Base-by-base conservation (phyloP, 805 yeast genomes). In the Monosporozyma servazzii region DNA sequence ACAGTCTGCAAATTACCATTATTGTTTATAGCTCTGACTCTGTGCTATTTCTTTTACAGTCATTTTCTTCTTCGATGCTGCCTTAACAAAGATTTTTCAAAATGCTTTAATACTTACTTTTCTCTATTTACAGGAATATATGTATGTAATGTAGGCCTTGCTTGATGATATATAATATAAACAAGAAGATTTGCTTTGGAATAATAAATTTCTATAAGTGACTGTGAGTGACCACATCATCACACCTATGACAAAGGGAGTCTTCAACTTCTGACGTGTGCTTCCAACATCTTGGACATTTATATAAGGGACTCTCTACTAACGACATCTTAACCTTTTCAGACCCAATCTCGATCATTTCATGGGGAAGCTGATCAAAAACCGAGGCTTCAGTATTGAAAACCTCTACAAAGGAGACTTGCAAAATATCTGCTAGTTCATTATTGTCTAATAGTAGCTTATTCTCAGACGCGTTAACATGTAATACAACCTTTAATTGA, bases 271-370 rank as follows among this genome's bases (percentile, higher is more conserved):
- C 66, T 0, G 95, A 72, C 7, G 78, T 78, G 62, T 70, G 81
- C 61, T 87, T 87, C 99, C 99, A 93, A 69, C 99, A 93, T 64
- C 99, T 77, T 6, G 96, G 96, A 65, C 99, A 93, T 61, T 89
- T 89, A 49, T 70, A 69, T 1, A 71, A 61, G 0, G 64, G 52
- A 42, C 69, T 63, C 40, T 49, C 72, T 7, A 73, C 67, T 2
- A 84, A 75, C 2, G 64, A 55, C 3, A 79, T 59, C 1, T 56
- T 57, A 6, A 73, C 51, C 3, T 48, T 62, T 8, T 21, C n/a
- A 10, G 29, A 41, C 13, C 29, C 44, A 2, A 41, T 11, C 17
- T 21, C 23, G 10, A 29, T 33, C 41, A 49, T 17, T 30, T 17
- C 40, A 40, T 31, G 33, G 8, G 29, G 18, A 9, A 36, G 15